Base-by-base conservation (phyloP, 75 land plant genomes). In the Sequoia sempervirens region DNA sequence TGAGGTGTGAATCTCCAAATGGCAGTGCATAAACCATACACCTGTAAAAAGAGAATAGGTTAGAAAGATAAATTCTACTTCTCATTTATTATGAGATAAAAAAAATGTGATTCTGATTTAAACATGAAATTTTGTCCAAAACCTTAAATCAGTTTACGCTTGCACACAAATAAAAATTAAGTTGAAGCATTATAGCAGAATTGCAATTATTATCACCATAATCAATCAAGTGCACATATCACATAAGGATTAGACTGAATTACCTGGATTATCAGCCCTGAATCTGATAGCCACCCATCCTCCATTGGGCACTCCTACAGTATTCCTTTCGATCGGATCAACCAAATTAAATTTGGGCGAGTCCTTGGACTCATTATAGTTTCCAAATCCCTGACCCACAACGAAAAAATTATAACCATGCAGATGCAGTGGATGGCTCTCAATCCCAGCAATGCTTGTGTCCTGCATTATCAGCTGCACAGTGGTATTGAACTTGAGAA, bases 211-310 rank as follows among this genome's bases (percentile, higher is more conserved):
- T 15, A 50, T 50, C 53, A 50, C 15, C 53, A 50, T 50, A 50
- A 50, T 1, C 15, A 13, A 13, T 50, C 5, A 56, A 56, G 17
- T 56, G 5, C 0, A 56, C 18, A 56, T 18, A 50, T 50, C 20
- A 53, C 17, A 75, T 41, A 78, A 20, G 38, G 61, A 47, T 14
- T 34, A 50, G 69, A 79, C 46, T 75, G n/a, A 53, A 26, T 18
- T 61, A 93, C 95, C 95, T 84, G 95, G 95, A 64, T 90, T 90
- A 53, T 84, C 84, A 54, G 94, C 93, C 47, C 52, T 66, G 74
- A 91, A 92, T 17, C 94, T 85, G 32, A 92, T 18, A 26, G 94
- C 93, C 30, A 85, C 83, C 94, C 94, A 92, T 15, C 94, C 94
- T 8, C 89, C 86, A 41, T 52, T 23, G 5, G 91, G 91, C 11